Percentiles rank a stretch among this genome's conserved stretches.
Evolutionary conservation across 345 rosid species (phyloP).

Genomic region (Rubroshorea leprosula): DNA sequence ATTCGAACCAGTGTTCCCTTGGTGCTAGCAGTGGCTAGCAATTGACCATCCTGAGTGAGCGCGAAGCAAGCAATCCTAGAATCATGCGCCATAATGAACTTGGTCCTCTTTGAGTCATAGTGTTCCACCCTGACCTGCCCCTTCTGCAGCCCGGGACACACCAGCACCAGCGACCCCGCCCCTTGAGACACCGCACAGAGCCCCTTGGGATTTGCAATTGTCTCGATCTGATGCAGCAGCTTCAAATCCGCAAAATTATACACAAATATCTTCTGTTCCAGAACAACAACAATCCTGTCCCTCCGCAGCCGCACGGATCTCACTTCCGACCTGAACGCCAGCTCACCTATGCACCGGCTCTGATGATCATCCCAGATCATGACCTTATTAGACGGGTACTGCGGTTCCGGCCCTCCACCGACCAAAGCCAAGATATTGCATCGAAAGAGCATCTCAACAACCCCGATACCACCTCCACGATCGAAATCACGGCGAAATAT

Average conservation of each 20-base stretch:
- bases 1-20: slow-evolving; percentile 87
- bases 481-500: slow-evolving; percentile 89
- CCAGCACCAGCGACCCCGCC: slow-evolving; percentile 66
- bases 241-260: slow-evolving; percentile 82
- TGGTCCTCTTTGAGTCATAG: slow-evolving; percentile 75
- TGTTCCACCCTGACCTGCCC: slow-evolving; percentile 92
- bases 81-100: slow-evolving; percentile 92
- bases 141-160: slow-evolving; percentile 82
- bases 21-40: slow-evolving; percentile 82
- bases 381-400: slow-evolving; percentile 75
- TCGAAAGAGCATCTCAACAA: slow-evolving; percentile 89
- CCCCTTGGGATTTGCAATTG: slow-evolving; percentile 81
- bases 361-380: slow-evolving; percentile 99
- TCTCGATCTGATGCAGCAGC: slow-evolving; percentile 85
- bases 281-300: slow-evolving; percentile 69
- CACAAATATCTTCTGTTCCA: slow-evolving; percentile 85
- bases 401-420: slow-evolving; percentile 85
- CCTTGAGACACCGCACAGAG: slow-evolving; percentile 88
- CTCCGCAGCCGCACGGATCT: slow-evolving; percentile 78
- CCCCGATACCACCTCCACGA: slow-evolving; percentile 65
- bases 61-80: slow-evolving; percentile 88
- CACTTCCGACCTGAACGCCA: slow-evolving; percentile 83
- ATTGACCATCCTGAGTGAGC: slow-evolving; percentile 74
- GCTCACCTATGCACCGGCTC: slow-evolving; percentile 85
- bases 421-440: slow-evolving; percentile 89